Evolutionary conservation across 805 yeast species (phyloP).

Genomic region (Ogataea methylovora): DNA sequence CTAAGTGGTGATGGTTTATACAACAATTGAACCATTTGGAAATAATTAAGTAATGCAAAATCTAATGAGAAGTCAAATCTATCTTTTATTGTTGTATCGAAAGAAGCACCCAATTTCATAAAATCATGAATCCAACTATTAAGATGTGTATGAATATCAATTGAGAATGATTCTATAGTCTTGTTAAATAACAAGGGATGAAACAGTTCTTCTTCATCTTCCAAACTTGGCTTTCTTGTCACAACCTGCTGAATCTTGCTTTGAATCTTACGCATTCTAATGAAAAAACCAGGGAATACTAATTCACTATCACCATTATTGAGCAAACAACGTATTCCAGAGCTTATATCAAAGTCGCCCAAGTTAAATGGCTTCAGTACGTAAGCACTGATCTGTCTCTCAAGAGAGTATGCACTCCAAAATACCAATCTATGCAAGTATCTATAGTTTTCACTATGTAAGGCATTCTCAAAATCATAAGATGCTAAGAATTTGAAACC

Average conservation of each 20-base stretch:
- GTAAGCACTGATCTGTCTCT: slow-evolving; percentile 39
- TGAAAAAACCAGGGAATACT: slow-evolving; percentile 7
- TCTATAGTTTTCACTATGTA: slow-evolving; percentile 3
- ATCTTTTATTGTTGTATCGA: not conserved
- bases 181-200: not conserved
- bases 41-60: slow-evolving; percentile 12
- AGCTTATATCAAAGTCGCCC: slow-evolving; percentile 23
- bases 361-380: slow-evolving; percentile 37
- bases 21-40: slow-evolving; percentile 10
- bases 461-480: slow-evolving; percentile 3
- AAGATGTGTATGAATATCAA: not conserved
- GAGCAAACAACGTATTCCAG: slow-evolving; percentile 2
- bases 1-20: slow-evolving; percentile 9
- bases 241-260: slow-evolving; percentile 12
- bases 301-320: slow-evolving; percentile 1
- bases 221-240: not conserved
- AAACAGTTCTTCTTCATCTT: not conserved
- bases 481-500: not conserved
- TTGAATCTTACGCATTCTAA: slow-evolving; percentile 11
- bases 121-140: not conserved
- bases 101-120: not conserved
- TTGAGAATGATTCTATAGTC: not conserved
- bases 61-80: slow-evolving; percentile 4
- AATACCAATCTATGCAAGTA: slow-evolving; percentile 23
- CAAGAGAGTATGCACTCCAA: slow-evolving; percentile 40